A percentile compares a stretch with the other conserved stretches of the same genome.
Conservation (phyloP, 352 stramenopile species). For the Stramenopiles sp. region DNA sequence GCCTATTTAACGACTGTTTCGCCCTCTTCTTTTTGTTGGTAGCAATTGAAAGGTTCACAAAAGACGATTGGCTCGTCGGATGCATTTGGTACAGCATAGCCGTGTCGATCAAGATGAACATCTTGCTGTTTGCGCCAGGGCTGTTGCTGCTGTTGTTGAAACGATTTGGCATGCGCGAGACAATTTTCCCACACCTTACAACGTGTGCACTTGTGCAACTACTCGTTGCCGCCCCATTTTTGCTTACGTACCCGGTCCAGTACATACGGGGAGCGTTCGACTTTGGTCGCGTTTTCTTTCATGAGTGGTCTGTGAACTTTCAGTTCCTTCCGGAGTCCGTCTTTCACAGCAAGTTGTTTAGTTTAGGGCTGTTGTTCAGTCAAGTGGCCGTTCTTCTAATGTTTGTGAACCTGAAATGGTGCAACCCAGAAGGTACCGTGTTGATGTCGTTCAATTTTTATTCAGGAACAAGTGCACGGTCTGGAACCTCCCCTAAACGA, state of each 20-base stretch:
- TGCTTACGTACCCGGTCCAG: conserved; percentile 70
- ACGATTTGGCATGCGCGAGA: conserved; percentile 46
- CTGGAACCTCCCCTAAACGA: conserved; percentile 38
- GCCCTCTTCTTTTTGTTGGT: conserved; percentile 85
- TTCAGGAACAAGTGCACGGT: conserved; percentile 29
- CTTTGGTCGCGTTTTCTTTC: conserved; percentile 88
- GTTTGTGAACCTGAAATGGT: neutral
- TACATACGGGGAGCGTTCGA: conserved; percentile 94
- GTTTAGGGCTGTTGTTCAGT: no score
- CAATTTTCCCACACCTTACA: conserved; percentile 52
- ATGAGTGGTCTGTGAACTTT: conserved; percentile 98
- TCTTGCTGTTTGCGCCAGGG: conserved; percentile 86
- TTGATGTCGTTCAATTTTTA: conserved; percentile 17
- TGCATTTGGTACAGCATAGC: conserved; percentile 82
- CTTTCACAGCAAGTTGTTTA: neutral
- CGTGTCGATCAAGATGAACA: conserved; percentile 98
- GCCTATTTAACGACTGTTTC: conserved; percentile 94
- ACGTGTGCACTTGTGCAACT: conserved; percentile 78
- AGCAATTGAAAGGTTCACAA: conserved; percentile 58
- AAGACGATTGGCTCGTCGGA: conserved; percentile 46
- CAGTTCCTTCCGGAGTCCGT: conserved; percentile 50
- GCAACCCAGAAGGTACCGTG: no score
- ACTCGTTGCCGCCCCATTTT: conserved; percentile 74
- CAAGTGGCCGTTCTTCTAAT: neutral
- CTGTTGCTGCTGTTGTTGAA: conserved; percentile 86